Conservation (phyloP, 2,329 filamentous ascomycete genomes). For the Orbilia blumenaviensis region DNA sequence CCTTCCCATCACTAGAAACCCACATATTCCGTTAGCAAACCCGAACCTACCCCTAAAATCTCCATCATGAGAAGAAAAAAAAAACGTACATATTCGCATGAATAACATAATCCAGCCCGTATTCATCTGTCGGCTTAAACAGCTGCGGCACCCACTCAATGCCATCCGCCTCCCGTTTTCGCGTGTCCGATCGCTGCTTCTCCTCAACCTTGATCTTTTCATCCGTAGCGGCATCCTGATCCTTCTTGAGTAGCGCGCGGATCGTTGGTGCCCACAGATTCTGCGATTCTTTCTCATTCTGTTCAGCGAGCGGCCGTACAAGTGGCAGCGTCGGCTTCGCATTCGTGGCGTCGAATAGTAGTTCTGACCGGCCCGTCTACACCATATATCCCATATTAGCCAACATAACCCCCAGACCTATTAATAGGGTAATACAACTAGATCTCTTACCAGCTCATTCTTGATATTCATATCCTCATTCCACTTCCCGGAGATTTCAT, state of each 20-base stretch:
- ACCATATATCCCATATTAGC: too few relatives aligned
- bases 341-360: slow-evolving; percentile 85
- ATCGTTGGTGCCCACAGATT: slow-evolving; percentile 84
- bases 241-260: slow-evolving; percentile 80
- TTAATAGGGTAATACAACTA: too few relatives aligned
- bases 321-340: slow-evolving; percentile 78
- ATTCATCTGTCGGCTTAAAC: slow-evolving; percentile 81
- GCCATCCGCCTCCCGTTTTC: slow-evolving; percentile 77
- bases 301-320: slow-evolving; percentile 81
- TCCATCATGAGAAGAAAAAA: too few relatives aligned
- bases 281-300: slow-evolving; percentile 89
- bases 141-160: slow-evolving; percentile 88
- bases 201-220: slow-evolving; percentile 98
- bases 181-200: slow-evolving; percentile 86
- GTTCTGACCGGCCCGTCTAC: slow-evolving; percentile 87
- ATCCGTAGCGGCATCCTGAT: slow-evolving; percentile 88
- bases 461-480: slow-evolving; percentile 94
- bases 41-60: too few relatives aligned
- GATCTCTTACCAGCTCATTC: slow-evolving; percentile 75
- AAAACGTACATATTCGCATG: slow-evolving; percentile 78
- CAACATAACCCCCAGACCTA: too few relatives aligned
- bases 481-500: slow-evolving; percentile 91
- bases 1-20: slow-evolving; percentile 71
- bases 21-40: too few relatives aligned
- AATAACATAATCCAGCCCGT: slow-evolving; percentile 94